Conservation (phyloP, 495 filamentous ascomycete species). For the Sabuloglossum arenarium region DNA sequence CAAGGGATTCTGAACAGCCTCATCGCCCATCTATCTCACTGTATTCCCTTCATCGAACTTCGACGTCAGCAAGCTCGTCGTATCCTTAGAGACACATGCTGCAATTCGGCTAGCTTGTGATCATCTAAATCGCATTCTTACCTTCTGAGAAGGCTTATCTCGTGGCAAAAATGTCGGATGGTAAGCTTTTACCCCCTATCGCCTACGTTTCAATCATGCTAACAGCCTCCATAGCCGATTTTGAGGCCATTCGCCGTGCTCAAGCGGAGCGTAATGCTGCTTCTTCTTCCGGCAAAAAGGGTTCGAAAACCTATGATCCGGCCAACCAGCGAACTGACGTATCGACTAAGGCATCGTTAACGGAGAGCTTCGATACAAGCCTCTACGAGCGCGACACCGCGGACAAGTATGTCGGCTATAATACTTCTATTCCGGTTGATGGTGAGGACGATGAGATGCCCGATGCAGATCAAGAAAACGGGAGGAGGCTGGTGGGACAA, state of each 20-base stretch:
- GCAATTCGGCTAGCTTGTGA: too few species aligned
- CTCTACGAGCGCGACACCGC: conserved; percentile 67
- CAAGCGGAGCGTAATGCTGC: conserved; percentile 85
- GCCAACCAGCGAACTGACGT: conserved; percentile 72
- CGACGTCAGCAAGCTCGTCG: too few species aligned
- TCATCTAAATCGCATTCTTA: neutral
- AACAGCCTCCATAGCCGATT: conserved; percentile 36
- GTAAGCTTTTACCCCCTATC: neutral
- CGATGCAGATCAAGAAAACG: conserved; percentile 52
- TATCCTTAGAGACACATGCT: too few species aligned
- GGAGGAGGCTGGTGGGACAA: conserved; percentile 74
- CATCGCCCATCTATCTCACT: too few species aligned
- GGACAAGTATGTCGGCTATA: conserved; percentile 82
- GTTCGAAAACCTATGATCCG: conserved; percentile 70
- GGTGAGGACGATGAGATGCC: conserved; percentile 69
- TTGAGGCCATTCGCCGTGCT: conserved; percentile 61
- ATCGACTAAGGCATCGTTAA: conserved; percentile 87
- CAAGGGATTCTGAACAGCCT: too few species aligned
- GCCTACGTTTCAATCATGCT: neutral
- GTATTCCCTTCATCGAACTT: too few species aligned
- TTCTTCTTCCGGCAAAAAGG: conserved; percentile 61
- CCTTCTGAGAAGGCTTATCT: neutral
- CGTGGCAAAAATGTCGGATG: neutral
- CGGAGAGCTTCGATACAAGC: conserved; percentile 81
- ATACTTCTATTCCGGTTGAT: conserved; percentile 66